phyloP scores from a whole-genome alignment of 2,329 filamentous ascomycete genomes.

The Colletotrichum falcatum region DNA sequence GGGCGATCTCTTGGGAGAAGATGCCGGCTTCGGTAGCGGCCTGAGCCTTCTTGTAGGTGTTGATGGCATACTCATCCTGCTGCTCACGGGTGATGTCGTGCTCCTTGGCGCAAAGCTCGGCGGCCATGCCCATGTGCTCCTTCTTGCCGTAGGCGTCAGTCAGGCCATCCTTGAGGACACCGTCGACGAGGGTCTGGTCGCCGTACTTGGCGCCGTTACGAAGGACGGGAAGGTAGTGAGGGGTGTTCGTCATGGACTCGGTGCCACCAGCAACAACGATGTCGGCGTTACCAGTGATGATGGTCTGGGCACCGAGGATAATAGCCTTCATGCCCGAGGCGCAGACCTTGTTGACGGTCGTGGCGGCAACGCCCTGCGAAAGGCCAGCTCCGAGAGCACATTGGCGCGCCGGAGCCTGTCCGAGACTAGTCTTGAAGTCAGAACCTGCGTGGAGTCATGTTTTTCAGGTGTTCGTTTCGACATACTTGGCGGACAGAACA shows the following conservation, averaged over 20 bases:
- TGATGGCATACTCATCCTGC: constrained; percentile 96
- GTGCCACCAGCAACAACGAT: constrained; percentile 94
- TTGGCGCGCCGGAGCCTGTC: constrained; percentile 96
- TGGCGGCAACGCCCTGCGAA: constrained; percentile 81
- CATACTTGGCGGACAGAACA: constrained; percentile 94
- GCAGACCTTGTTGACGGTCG: constrained; percentile 99
- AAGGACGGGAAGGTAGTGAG: constrained; percentile 92
- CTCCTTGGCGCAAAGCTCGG: constrained; percentile 90
- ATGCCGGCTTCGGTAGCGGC: constrained; percentile 83
- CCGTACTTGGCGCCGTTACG: constrained; percentile 94
- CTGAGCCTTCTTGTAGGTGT: constrained; percentile 93
- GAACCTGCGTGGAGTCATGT: not conserved
- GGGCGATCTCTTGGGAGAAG: constrained; percentile 89
- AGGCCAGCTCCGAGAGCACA: constrained; percentile 92
- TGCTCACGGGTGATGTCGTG: constrained; percentile 84
- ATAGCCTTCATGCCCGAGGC: constrained; percentile 95
- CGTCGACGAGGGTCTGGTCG: constrained; percentile 88
- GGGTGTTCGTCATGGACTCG: constrained; percentile 98
- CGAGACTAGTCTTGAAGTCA: constrained; percentile 71
- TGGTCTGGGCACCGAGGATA: constrained; percentile 94
- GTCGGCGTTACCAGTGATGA: constrained; percentile 94
- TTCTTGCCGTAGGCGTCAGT: constrained; percentile 92
- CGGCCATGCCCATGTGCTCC: constrained; percentile 96
- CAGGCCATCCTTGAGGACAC: constrained; percentile 92
- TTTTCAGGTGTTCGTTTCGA: constrained; percentile 14